A percentile compares a stretch with the other conserved stretches of the same genome.
Conservation (phyloP, 2,329 filamentous ascomycete genomes). For the Ophiostoma sp. region DNA sequence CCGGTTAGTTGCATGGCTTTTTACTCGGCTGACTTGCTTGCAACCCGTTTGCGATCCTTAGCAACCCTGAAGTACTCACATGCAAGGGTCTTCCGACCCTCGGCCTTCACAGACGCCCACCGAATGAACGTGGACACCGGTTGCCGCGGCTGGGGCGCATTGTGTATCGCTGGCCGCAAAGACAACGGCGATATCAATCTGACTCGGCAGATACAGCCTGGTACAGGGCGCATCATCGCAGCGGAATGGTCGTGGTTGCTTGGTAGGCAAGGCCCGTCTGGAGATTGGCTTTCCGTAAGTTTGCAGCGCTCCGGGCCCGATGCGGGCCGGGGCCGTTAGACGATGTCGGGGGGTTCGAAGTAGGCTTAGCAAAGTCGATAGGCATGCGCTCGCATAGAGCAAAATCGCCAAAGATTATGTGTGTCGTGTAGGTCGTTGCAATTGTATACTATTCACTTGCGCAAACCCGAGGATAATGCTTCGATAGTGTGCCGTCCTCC, state of each 20-base stretch:
- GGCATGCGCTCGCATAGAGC: background rate
- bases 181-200: slow-evolving; percentile 41
- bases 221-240: slow-evolving; percentile 37
- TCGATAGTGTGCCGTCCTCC: background rate
- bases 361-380: background rate
- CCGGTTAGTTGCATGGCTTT: no score
- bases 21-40: background rate
- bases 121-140: slow-evolving; percentile 35
- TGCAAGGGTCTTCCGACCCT: slow-evolving; percentile 36
- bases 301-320: slow-evolving; percentile 18
- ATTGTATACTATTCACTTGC: background rate
- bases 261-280: background rate
- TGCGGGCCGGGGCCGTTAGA: slow-evolving; percentile 9
- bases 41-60: background rate
- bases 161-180: slow-evolving; percentile 47
- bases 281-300: background rate
- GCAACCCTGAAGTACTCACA: slow-evolving; percentile 34
- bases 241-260: slow-evolving; percentile 27
- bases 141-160: slow-evolving; percentile 30
- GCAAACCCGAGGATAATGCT: background rate
- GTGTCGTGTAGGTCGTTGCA: background rate
- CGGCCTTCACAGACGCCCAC: slow-evolving; percentile 40
- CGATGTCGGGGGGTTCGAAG: background rate
- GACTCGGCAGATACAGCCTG: slow-evolving; percentile 31
- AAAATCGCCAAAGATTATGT: no score